Evolutionary conservation across 2,329 filamentous ascomycete genomes (phyloP), one percentile per base, ranked within the genome.

Genomic region (Colletotrichum filicis): DNA sequence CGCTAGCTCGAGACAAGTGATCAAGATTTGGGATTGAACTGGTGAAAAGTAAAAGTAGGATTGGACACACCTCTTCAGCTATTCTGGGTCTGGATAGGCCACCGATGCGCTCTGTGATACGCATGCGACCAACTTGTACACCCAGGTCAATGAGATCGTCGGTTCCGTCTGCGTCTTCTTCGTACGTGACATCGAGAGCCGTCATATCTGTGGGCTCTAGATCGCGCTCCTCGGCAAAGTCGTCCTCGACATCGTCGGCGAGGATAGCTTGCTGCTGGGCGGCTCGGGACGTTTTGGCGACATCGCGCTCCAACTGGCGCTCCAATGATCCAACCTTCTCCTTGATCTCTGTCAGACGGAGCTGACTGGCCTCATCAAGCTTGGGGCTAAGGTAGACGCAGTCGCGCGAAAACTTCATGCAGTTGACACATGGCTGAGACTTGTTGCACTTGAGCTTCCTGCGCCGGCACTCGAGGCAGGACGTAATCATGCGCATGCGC

Each of bases 401-500:
- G 24, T 89, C 87, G 28, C 87, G 85, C 26, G 80, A 83, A 37
- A 87, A 87, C 76, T 88, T 88, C 74, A 83, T 83, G 81, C 91
- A 93, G 80, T 94, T 94, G 75, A 86, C 87, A 79, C 93, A 96
- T 73, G 94, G 92, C 63, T 92, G 88, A 24, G 81, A 86, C 82
- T 94, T 94, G 83, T 94, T 92, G 83, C 94, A 96, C 80, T 93
- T 94, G 68, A 95, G 85, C 82, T 96, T 96, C 53, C 94, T 89
- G 26, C 93, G 89, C 52, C 94, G 89, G 79, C 92, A 94, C 80
- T 93, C 90, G 42, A 92, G 87, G 79, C 92, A 94, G 32, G 90
- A 92, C 74, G 89, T 89, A 80, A 94, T 92, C 85, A 92, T 88
- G 78, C 90, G 87, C 84, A 92, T 89, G 75, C 91, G 86, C 57